Evolutionary conservation across 106 monocot genomes (phyloP).

Genomic region (Cymbidium sinense): DNA sequence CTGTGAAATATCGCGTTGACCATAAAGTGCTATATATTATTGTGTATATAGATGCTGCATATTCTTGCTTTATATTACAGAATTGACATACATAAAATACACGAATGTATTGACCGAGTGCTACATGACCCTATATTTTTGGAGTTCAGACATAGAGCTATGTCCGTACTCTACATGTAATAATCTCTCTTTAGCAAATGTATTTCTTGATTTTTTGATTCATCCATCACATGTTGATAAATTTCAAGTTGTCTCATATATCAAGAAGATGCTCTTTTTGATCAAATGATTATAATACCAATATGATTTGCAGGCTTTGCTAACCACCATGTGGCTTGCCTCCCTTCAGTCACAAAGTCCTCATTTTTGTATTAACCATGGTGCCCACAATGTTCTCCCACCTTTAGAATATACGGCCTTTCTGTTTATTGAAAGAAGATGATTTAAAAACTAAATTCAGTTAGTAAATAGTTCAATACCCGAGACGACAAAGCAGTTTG

Average conservation of each 20-base stretch:
- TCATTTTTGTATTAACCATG: slow-evolving; percentile 15
- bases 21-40: too few species aligned
- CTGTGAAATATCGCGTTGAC: too few species aligned
- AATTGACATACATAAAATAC: too few species aligned
- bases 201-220: not conserved
- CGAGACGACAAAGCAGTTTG: slow-evolving; percentile 68
- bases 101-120: too few species aligned
- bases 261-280: not conserved
- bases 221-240: not conserved
- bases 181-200: too few species aligned
- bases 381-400: slow-evolving; percentile 21
- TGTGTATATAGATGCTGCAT: too few species aligned
- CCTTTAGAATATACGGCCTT: slow-evolving; percentile 54
- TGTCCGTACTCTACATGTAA: too few species aligned
- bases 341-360: not conserved
- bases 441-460: slow-evolving; percentile 56
- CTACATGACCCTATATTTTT: too few species aligned
- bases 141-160: too few species aligned
- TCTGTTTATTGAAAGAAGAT: slow-evolving; percentile 49
- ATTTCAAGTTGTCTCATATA: not conserved
- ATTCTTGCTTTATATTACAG: too few species aligned
- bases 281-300: not conserved
- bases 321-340: not conserved
- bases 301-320: not conserved
- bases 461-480: slow-evolving; percentile 46